Conservation (phyloP, 1,139 yeast species). For the Protomyces inundatus region DNA sequence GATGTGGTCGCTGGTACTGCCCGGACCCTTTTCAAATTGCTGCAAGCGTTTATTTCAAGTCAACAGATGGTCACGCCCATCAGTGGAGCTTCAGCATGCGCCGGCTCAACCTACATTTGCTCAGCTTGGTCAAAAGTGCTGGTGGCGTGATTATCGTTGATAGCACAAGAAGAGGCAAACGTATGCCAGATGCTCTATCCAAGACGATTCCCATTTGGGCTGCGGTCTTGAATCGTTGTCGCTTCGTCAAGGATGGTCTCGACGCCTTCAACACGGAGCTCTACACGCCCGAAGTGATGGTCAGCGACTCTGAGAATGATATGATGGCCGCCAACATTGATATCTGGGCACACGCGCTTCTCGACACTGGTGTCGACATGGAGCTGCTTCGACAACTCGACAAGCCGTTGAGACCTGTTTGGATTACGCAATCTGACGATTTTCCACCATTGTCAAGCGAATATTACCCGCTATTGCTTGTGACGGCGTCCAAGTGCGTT, state of each 20-base stretch:
- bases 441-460: conserved; percentile 47
- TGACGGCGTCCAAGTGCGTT: conserved; percentile 61
- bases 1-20: conserved; percentile 87
- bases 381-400: conserved; percentile 39
- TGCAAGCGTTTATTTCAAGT: conserved; percentile 68
- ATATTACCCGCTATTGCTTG: conserved; percentile 47
- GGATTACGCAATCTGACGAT: conserved; percentile 47
- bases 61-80: conserved; percentile 82
- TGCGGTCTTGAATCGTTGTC: conserved; percentile 59
- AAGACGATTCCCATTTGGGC: conserved; percentile 92
- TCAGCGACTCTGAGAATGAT: conserved; percentile 55
- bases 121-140: conserved; percentile 45
- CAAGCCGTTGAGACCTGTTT: conserved; percentile 59
- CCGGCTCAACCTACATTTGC: conserved; percentile 65
- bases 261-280: conserved; percentile 44
- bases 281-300: conserved; percentile 50
- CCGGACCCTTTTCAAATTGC: conserved; percentile 40
- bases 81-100: conserved; percentile 75
- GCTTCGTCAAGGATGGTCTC: neutral
- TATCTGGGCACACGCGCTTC: conserved; percentile 47
- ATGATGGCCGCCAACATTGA: conserved; percentile 52
- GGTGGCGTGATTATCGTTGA: conserved; percentile 64
- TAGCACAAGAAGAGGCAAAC: conserved; percentile 77
- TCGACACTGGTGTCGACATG: conserved; percentile 42
- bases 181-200: conserved; percentile 78